phyloP scores from a whole-genome alignment of 2,329 filamentous ascomycete genomes.

The Leptographium lundbergii region DNA sequence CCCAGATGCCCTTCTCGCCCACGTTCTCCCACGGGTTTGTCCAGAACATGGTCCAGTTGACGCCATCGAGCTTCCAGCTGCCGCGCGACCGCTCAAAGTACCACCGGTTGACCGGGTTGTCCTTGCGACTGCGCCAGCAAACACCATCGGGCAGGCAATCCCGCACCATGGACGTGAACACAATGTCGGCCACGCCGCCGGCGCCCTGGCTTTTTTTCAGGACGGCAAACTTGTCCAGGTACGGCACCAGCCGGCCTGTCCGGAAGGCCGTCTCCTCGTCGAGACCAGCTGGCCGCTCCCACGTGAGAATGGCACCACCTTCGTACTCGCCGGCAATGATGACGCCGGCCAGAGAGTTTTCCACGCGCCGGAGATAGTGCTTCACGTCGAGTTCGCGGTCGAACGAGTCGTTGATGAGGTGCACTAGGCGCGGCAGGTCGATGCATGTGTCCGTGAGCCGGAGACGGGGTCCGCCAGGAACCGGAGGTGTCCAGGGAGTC shows the following conservation, averaged over 20 bases:
- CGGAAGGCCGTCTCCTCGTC: slow-evolving; percentile 40
- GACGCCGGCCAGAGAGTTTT: slow-evolving; percentile 70
- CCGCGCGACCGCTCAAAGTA: slow-evolving; percentile 88
- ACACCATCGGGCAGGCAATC: slow-evolving; percentile 80
- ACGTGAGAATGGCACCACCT: slow-evolving; percentile 86
- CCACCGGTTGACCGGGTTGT: slow-evolving; percentile 98
- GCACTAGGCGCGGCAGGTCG: slow-evolving; percentile 67
- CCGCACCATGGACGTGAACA: slow-evolving; percentile 91
- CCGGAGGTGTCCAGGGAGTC: slow-evolving; percentile 55
- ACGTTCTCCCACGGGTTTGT: slow-evolving; percentile 58
- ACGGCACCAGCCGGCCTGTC: slow-evolving; percentile 63
- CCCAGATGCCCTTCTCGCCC: slow-evolving; percentile 41
- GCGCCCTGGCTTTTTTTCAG: slow-evolving; percentile 78
- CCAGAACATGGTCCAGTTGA: slow-evolving; percentile 98
- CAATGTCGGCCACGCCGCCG: slow-evolving; percentile 85
- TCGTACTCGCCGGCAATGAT: slow-evolving; percentile 97
- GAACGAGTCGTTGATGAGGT: slow-evolving; percentile 92
- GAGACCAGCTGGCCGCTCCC: slow-evolving; percentile 59
- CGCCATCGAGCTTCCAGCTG: slow-evolving; percentile 67
- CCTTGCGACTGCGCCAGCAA: slow-evolving; percentile 79
- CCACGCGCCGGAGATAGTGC: slow-evolving; percentile 72
- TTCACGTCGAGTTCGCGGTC: slow-evolving; percentile 69
- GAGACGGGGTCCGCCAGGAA: slow-evolving; percentile 45
- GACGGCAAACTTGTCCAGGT: slow-evolving; percentile 95
- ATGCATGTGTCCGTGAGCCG: slow-evolving; percentile 69